Base-by-base conservation (phyloP, 768 basidiomycete genomes). In the Gelatoporia subvermispora region DNA sequence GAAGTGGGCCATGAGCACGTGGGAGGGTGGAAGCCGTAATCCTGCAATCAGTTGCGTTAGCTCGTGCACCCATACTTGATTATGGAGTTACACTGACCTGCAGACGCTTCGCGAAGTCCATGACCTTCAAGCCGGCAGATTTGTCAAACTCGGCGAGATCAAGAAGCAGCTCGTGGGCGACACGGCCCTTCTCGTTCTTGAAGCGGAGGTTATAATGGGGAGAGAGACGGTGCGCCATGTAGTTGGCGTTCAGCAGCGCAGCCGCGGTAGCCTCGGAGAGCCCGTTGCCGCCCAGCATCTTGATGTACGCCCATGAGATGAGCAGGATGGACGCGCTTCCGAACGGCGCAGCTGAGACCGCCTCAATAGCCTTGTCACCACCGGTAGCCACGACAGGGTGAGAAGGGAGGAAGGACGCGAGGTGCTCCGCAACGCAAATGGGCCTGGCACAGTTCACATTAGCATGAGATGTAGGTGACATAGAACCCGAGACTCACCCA, bases 241-340 rank as follows among this genome's bases (percentile, higher is more conserved):
- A 99, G 68, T 99, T 99, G 42, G 96, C 96, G 61, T 85, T 97
- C 37, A 99, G 78, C 24, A 99, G 76, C 1, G 96, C 92, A 24
- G 90, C 70, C 58, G 87, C 88, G 2, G 93, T 88, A 0, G 93
- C 84, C 50, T 92, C 79, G 20, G 82, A 79, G 22, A 99, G 78
- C 7, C 96, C 96, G 47, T 81, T 72, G 8, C 94, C 95, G 22
- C 96, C 96, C n/a, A 99, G 81, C 96, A 99, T 98, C 72, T 90
- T 95, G 77, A 96, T 91, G 68, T 96, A 99, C 11, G 96, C 95
- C 94, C 95, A 98, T 0, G 94, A 97, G 60, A 98, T 97, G 52
- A 94, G 76, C 41, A 90, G 84, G 60, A 99, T 93, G 7, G 92
- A 94, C 2, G 96, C 90, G 55, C 92, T 94, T 39, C 96, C 95